Conservation (phyloP, 2,329 filamentous ascomycete species). For the Trichoderma atroviride region DNA sequence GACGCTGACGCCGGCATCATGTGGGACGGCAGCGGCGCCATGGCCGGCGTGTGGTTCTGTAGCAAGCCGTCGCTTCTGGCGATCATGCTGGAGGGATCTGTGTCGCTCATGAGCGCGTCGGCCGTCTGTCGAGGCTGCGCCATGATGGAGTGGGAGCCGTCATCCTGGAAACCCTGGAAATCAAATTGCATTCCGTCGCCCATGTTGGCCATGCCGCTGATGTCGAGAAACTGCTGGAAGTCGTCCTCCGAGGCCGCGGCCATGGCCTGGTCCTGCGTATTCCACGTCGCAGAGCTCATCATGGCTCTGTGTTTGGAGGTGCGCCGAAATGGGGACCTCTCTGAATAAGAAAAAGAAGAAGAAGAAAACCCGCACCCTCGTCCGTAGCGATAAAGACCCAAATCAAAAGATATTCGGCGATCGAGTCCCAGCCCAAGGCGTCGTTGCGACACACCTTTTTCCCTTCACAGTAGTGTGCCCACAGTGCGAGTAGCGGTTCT, state of each 20-base stretch:
- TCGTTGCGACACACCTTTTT: not conserved
- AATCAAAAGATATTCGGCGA: not conserved
- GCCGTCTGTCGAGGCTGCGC: slow-evolving; percentile 36
- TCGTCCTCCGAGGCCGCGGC: slow-evolving; percentile 58
- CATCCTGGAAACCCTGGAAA: slow-evolving; percentile 57
- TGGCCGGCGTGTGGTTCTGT: slow-evolving; percentile 50
- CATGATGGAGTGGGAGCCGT: slow-evolving; percentile 40
- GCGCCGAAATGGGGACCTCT: not conserved
- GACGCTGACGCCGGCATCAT: slow-evolving; percentile 47
- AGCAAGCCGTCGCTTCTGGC: slow-evolving; percentile 41
- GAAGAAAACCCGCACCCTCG: not conserved
- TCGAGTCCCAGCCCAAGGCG: not conserved
- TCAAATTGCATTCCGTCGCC: slow-evolving; percentile 61
- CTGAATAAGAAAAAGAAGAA: not conserved
- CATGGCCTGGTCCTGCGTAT: slow-evolving; percentile 59
- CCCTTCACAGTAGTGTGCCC: not conserved
- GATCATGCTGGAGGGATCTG: slow-evolving; percentile 38
- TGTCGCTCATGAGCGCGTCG: slow-evolving; percentile 43
- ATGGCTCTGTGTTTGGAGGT: slow-evolving; percentile 37
- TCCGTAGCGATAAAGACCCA: not conserved
- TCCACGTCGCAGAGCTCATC: slow-evolving; percentile 60
- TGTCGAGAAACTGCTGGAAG: slow-evolving; percentile 66
- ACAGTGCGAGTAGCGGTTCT: slow-evolving; percentile 3
- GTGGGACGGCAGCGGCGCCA: slow-evolving; percentile 52
- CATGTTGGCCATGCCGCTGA: slow-evolving; percentile 58